Base-by-base conservation (phyloP, 2,329 filamentous ascomycete species). In the Botrytis galanthina region DNA sequence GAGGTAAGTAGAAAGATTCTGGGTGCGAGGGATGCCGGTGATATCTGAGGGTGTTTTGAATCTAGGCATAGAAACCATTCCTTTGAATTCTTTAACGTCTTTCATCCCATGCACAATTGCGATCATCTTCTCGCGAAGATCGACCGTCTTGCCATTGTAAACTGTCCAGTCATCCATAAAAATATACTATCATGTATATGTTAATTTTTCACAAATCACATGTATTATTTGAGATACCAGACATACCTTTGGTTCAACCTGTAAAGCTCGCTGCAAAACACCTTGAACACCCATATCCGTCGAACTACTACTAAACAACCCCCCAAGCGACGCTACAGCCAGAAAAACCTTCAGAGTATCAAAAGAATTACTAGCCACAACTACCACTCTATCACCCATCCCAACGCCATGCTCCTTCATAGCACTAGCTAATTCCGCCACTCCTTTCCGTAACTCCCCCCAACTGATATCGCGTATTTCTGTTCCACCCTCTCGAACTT, bases 211-310 rank as follows among this genome's bases (percentile, higher is more conserved):
- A 51, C 42, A 22, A 16, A 0, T 44, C 35, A 9, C 26, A 72
- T 72, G 8, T 35, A 14, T 44, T 8, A 46, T 4, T 57, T 26
- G 9, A 35, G 57, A 14, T 18, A 6, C 29, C 3, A 48, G 39
- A 63, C 69, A 8, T 76, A 87, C 86, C 84, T 89, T 91, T 6
- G 94, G 93, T 76, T 90, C 86, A 74, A 96, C 90, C 84, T 96
- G 93, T 67, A 90, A 83, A 39, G 93, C 85, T 48, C 93, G 85
- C 81, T 96, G 92, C 77, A 97, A 78, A 29, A 97, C 87, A 0
- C 93, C 93, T 75, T 91, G 90, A 22, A 91, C 90, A 0, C 93
- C 93, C 91, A 96, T 96, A 81, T 97, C 93, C 0, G 93, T 95
- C 12, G 90, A 93, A 71, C 88, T 91, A 66, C 89, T 92, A 76